These are phyloP conservation scores for Pinus taeda DNA, from an alignment of 75 land plant species.

Conservation along the genomic window DNA sequence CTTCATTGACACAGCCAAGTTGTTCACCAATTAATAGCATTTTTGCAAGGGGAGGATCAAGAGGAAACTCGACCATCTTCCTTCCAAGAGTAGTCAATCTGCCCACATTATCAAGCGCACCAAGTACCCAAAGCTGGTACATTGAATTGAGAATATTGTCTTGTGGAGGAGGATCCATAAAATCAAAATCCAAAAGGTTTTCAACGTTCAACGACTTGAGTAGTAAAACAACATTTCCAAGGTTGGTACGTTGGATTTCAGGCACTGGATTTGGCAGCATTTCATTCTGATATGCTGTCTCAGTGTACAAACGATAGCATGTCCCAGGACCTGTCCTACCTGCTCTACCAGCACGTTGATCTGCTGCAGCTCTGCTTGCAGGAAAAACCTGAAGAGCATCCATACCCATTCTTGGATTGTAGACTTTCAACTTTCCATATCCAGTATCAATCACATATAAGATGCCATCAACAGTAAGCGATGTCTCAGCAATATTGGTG, in stretches of 20 bases:
- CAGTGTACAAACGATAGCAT: conserved; percentile 94
- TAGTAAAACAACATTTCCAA: conserved; percentile 90
- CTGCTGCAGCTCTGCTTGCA: conserved; percentile 92
- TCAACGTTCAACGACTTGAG: conserved; percentile 91
- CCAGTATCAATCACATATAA: conserved; percentile 96
- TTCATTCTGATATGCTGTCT: conserved; percentile 89
- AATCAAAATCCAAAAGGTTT: conserved; percentile 92
- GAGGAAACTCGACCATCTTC: conserved; percentile 99
- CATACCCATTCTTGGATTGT: conserved; percentile 99
- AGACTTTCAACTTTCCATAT: conserved; percentile 95
- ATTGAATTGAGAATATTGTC: conserved; percentile 97
- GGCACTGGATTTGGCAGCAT: conserved; percentile 96
- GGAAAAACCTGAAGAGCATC: conserved; percentile 99
- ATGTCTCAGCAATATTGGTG: conserved; percentile 98
- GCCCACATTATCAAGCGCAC: conserved; percentile 94
- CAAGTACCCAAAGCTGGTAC: conserved; percentile 99
- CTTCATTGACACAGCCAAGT: conserved; percentile 84
- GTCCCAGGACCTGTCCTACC: conserved; percentile 99
- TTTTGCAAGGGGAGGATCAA: conserved; percentile 96
- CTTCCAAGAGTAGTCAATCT: conserved; percentile 78
- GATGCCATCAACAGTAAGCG: conserved; percentile 96
- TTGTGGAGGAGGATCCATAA: conserved; percentile 99
- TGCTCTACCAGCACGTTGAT: conserved; percentile 95
- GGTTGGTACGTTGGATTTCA: conserved; percentile 95
- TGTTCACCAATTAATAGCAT: conserved; percentile 93